Evolutionary conservation across 192 early-diverging fungal species (phyloP).

Genomic region (Coemansia sp.): DNA sequence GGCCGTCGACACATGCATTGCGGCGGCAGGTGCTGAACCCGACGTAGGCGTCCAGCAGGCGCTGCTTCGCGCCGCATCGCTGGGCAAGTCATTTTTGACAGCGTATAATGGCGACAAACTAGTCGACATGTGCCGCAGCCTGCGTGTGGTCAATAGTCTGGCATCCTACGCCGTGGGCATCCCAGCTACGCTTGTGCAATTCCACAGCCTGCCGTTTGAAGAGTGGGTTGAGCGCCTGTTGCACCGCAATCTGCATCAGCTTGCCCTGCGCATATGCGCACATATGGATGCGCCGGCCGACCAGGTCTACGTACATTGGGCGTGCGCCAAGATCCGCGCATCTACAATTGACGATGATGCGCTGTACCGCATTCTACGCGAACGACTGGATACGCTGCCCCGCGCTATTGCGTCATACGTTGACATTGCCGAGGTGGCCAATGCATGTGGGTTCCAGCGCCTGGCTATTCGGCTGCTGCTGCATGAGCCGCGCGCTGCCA

Average conservation of each 20-base stretch:
- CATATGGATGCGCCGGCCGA: slow-evolving; percentile 78
- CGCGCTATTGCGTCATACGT: slow-evolving; percentile 63
- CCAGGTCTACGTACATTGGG: slow-evolving; percentile 92
- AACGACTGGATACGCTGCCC: slow-evolving; percentile 67
- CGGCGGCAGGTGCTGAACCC: slow-evolving; percentile 89
- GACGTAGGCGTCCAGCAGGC: slow-evolving; percentile 72
- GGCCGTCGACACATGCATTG: slow-evolving; percentile 90
- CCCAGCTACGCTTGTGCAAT: slow-evolving; percentile 84
- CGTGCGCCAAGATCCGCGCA: slow-evolving; percentile 88
- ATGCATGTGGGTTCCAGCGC: slow-evolving; percentile 75
- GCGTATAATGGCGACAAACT: slow-evolving; percentile 81
- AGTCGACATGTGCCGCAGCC: slow-evolving; percentile 79
- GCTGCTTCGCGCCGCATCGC: slow-evolving; percentile 81
- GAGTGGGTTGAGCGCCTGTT: slow-evolving; percentile 80
- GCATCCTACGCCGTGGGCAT: slow-evolving; percentile 83
- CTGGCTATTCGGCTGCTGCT: slow-evolving; percentile 82
- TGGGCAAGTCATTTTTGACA: slow-evolving; percentile 92
- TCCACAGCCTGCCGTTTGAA: slow-evolving; percentile 71
- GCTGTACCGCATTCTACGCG: slow-evolving; percentile 74
- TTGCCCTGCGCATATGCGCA: slow-evolving; percentile 83
- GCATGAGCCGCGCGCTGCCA: slow-evolving; percentile 89
- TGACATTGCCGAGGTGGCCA: slow-evolving; percentile 91
- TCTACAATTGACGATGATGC: slow-evolving; percentile 83
- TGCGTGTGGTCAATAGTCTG: slow-evolving; percentile 90
- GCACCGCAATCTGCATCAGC: slow-evolving; percentile 77